Evolutionary conservation across 345 rosid genomes (phyloP).

Genomic region (Cochlearia excelsa): DNA sequence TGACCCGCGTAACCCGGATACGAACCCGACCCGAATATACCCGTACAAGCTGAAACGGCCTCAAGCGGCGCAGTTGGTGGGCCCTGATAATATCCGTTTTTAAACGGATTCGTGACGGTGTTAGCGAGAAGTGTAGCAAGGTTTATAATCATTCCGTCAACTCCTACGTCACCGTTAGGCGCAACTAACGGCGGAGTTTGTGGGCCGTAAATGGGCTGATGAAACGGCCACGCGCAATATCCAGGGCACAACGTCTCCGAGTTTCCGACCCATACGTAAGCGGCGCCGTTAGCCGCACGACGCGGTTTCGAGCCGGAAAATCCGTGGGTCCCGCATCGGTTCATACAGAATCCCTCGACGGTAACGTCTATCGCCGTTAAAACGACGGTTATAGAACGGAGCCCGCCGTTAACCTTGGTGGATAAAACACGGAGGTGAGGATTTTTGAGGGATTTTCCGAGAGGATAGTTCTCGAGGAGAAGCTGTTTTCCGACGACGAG

Average conservation of each 20-base stretch:
- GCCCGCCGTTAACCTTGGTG: slow-evolving; percentile 27
- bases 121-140: slow-evolving; percentile 73
- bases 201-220: slow-evolving; percentile 79
- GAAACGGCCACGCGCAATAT: slow-evolving; percentile 90
- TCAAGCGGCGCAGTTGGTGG: slow-evolving; percentile 63
- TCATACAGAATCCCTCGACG: slow-evolving; percentile 76
- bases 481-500: slow-evolving; percentile 51
- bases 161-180: slow-evolving; percentile 84
- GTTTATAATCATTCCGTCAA: slow-evolving; percentile 83
- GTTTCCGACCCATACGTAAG: slow-evolving; percentile 81
- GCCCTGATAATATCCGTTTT: slow-evolving; percentile 70
- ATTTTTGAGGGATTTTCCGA: slow-evolving; percentile 49
- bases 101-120: slow-evolving; percentile 79
- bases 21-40: slow-evolving; percentile 67
- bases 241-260: slow-evolving; percentile 71
- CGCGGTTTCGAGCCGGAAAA: slow-evolving; percentile 26
- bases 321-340: slow-evolving; percentile 72
- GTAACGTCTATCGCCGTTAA: slow-evolving; percentile 65
- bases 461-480: slow-evolving; percentile 45
- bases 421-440: slow-evolving; percentile 43
- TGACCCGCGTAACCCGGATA: slow-evolving; percentile 76
- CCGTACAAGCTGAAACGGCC: slow-evolving; percentile 80
- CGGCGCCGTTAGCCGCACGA: slow-evolving; percentile 30
- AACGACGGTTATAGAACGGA: slow-evolving; percentile 49
- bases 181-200: slow-evolving; percentile 64